Base-by-base conservation (phyloP, 2,329 filamentous ascomycete species). In the Aspergillus jensenii region DNA sequence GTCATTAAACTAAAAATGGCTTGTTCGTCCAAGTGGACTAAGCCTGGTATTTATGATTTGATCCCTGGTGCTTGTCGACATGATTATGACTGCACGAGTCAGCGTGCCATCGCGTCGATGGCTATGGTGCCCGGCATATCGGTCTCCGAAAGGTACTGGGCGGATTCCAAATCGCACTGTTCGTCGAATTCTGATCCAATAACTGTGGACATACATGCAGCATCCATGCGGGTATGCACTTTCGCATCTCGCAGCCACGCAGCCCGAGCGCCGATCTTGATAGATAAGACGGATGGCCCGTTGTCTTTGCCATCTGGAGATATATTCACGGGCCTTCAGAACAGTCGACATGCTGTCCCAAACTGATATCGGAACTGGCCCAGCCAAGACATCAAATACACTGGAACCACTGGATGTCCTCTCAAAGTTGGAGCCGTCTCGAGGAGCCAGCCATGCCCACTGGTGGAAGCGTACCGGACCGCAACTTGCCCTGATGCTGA, bases 381-480 rank as follows among this genome's bases (percentile, higher is more conserved):
- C 2, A 6, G 21, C 41, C 41, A 19, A 44, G 9, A 0, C 41
- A 12, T 5, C 43, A 25, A 27, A 8, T 1, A 15, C n/a, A 40
- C 21, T 9, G 35, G 27, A 31, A 11, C 27, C n/a, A 15, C 19
- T 39, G 49, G 49, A 52, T n/a, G 27, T 31, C 3, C 6, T 52
- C 12, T 52, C 49, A 8, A 41, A 33, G 39, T 4, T 41, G 6
- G 21, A 33, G 17, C 35, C 47, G 2, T 41, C 39, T 23, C 49
- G 19, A 19, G 40, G 17, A 17, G 23, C 27, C 2, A 45, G 23
- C 17, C 17, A 31, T 7, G 59, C 58, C 14, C 58, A 40, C 44
- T 65, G 63, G 63, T 65, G 63, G 63, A 44, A 59, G 19, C 48
- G 58, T 21, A 60, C 60, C 6, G 56, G 62, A 3, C 46, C 21